phyloP scores from a whole-genome alignment of 805 yeast species.

The Candida endomychidarum region DNA sequence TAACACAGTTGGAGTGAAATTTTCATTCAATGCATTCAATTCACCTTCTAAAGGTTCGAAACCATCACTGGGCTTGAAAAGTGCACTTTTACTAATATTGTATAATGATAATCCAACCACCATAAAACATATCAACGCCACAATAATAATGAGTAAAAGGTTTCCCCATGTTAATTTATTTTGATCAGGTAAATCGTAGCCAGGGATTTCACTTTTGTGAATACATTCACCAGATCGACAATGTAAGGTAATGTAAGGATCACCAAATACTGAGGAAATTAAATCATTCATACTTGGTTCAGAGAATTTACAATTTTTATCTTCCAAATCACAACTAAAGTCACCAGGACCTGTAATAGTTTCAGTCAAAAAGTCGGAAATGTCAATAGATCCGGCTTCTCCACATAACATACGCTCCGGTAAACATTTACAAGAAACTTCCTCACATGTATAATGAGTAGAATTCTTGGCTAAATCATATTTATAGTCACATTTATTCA shows the following conservation, averaged over 20 bases:
- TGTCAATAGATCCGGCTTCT: conserved; percentile 88
- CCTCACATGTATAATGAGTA: conserved; percentile 75
- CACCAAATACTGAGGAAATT: conserved; percentile 92
- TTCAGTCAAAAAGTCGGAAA: conserved; percentile 86
- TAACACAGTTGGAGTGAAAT: conserved; percentile 40
- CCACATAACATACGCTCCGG: conserved; percentile 96
- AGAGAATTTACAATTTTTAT: conserved; percentile 70
- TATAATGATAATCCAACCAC: conserved; percentile 43
- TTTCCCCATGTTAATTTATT: conserved; percentile 45
- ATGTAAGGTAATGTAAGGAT: conserved; percentile 75
- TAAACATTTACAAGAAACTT: conserved; percentile 81
- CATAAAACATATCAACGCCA: conserved; percentile 43
- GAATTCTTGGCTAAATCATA: conserved; percentile 61
- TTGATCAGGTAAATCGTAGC: conserved; percentile 68
- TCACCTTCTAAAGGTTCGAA: conserved; percentile 31
- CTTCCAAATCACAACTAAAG: conserved; percentile 70
- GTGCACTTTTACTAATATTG: conserved; percentile 59
- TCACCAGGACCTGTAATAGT: conserved; percentile 93
- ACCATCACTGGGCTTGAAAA: conserved; percentile 40
- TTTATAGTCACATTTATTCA: conserved; percentile 68
- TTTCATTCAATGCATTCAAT: conserved; percentile 40
- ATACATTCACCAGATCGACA: conserved; percentile 90
- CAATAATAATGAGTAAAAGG: conserved; percentile 45
- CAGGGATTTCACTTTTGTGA: conserved; percentile 91
- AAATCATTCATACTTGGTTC: conserved; percentile 97